A percentile compares a stretch with the other conserved stretches of the same genome.
phyloP scores from a whole-genome alignment of 495 filamentous ascomycete species.

The Penicillium coffeae region DNA sequence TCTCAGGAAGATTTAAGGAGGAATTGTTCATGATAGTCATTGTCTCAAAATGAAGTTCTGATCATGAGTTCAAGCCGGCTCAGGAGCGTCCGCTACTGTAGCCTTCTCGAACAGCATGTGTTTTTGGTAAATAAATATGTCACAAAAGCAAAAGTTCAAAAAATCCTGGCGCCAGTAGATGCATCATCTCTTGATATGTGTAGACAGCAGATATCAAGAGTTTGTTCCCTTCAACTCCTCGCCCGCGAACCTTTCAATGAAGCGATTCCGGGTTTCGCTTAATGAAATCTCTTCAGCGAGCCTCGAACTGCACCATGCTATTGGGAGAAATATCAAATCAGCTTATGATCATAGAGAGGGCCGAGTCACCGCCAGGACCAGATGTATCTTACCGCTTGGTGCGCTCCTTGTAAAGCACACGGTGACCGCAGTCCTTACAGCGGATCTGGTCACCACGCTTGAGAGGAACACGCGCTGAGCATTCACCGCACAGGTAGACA shows the following conservation, averaged over 20 bases:
- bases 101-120: too few relatives aligned
- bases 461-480: conserved; percentile 74
- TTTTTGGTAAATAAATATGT: too few relatives aligned
- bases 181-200: conserved; percentile 20
- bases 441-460: conserved; percentile 84
- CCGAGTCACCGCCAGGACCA: not conserved
- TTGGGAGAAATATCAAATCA: conserved; percentile 16
- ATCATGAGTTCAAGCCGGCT: too few relatives aligned
- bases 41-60: too few relatives aligned
- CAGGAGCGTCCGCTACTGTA: too few relatives aligned
- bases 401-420: conserved; percentile 95
- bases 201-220: too few relatives aligned
- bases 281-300: conserved; percentile 62
- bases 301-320: conserved; percentile 98
- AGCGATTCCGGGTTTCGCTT: not conserved
- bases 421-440: conserved; percentile 93
- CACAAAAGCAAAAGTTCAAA: conserved; percentile 2
- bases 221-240: conserved; percentile 11
- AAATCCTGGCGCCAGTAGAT: conserved; percentile 32
- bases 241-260: not conserved
- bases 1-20: too few relatives aligned
- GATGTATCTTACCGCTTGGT: conserved; percentile 76
- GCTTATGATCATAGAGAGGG: conserved; percentile 4
- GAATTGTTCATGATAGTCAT: too few relatives aligned
- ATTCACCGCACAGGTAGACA: conserved; percentile 91